These are phyloP conservation scores for Syzygium jambos DNA, from an alignment of 345 rosid genomes.

Conservation along the genomic window DNA sequence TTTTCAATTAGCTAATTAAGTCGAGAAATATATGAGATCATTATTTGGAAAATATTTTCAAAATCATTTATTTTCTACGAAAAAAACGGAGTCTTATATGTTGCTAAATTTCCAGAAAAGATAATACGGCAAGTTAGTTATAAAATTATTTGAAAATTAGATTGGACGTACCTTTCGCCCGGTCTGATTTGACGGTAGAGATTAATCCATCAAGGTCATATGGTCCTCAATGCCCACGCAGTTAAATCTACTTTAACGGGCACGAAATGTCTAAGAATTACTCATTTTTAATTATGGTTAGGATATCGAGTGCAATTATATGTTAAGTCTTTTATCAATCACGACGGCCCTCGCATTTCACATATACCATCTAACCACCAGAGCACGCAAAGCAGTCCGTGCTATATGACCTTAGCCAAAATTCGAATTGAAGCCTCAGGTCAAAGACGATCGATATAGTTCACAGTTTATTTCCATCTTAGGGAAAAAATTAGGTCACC, in stretches of 20 bases:
- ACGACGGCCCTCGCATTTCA: fast-evolving
- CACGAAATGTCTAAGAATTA: background rate
- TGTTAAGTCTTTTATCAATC: too few species aligned
- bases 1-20: too few species aligned
- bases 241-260: background rate
- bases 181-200: fast-evolving
- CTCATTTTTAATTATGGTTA: background rate
- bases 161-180: background rate
- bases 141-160: background rate
- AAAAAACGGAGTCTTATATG: background rate
- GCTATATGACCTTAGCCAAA: background rate
- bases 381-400: too few species aligned
- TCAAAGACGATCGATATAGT: fast-evolving
- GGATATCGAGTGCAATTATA: background rate
- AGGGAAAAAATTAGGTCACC: background rate
- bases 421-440: background rate
- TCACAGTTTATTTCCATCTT: background rate
- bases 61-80: too few species aligned
- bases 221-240: background rate
- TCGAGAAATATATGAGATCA: too few species aligned
- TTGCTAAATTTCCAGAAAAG: background rate
- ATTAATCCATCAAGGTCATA: background rate
- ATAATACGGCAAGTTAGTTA: background rate
- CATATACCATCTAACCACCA: background rate
- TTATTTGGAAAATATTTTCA: too few species aligned